Base-by-base conservation (phyloP, 768 basidiomycete genomes). In the Pleurotus tuoliensis region DNA sequence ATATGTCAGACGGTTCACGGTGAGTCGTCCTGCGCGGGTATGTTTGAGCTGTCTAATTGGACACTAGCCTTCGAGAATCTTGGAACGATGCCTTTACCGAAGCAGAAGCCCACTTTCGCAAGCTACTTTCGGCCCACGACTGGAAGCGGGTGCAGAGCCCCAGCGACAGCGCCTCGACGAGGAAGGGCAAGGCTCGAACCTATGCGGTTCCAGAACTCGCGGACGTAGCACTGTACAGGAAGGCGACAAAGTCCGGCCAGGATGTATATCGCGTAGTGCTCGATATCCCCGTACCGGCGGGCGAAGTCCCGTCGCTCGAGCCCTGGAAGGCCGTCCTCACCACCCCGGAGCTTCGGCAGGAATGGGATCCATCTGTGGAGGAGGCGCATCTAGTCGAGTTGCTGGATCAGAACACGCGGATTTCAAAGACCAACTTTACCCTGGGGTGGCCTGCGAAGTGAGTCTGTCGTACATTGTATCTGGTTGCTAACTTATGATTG, bases 381-480 rank as follows among this genome's bases (percentile, higher is more conserved):
- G 82, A 84, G 46, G 86, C 93, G 0, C 83, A 84, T 61, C 72
- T 93, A 13, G 73, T 98, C 40, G 94, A 98, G 71, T 78, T 92
- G 72, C 82, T 96, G 56, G 95, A 97, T 70, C 83, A 84, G 40
- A 81, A 82, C 59, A 96, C 93, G 6, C 77, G 94, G 58, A 88
- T 99, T 65, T 81, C 82, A 18, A 93, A 91, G 74, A 97, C 94
- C 0, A 91, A 93, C 60, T 98, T 92, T 67, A 86, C 87, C 5
- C 72, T 99, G 8, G 96, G 96, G 1, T 99, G 96, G 96, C 96
- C 96, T 56, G 94, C 94, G 56, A 94, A 88, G 94, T 96, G 66
- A 65, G 92, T 80, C 41, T 45, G 39, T 34, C 44, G 56, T 48
- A 3, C 40, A 20, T 34, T 43, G 4, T 59, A 18, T 59, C 38